phyloP scores from a whole-genome alignment of 2,329 filamentous ascomycete species.

The Sphaceloma murrayae region DNA sequence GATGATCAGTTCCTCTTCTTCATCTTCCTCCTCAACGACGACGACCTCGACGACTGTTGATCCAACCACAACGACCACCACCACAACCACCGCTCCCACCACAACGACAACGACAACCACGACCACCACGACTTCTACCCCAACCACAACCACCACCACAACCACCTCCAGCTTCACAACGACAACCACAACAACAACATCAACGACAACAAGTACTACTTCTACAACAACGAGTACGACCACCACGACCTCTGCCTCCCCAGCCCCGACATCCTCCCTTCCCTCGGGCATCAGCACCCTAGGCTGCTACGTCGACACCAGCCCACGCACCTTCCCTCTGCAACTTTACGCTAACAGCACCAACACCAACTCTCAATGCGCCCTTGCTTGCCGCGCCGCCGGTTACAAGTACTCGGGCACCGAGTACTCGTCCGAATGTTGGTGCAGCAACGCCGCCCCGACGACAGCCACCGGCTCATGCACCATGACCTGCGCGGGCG shows the following conservation, averaged over 20 bases:
- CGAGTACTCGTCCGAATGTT: constrained; percentile 25
- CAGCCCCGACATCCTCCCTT: constrained; percentile 4
- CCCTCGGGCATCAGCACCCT: constrained; percentile 20
- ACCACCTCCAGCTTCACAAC: constrained; percentile 13
- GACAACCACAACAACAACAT: constrained; percentile 13
- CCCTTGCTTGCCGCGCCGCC: constrained; percentile 21
- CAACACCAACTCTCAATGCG: constrained; percentile 23
- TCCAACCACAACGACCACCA: constrained; percentile 11
- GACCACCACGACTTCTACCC: not conserved
- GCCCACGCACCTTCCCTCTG: constrained; percentile 22
- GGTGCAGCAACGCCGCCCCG: constrained; percentile 20
- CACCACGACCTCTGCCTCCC: constrained; percentile 17
- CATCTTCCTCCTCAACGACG: constrained; percentile 15
- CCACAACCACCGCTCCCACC: constrained; percentile 6
- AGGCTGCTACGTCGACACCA: constrained; percentile 26
- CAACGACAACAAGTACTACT: constrained; percentile 4
- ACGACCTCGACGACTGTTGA: constrained; percentile 16
- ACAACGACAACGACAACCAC: constrained; percentile 16
- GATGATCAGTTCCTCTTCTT: constrained; percentile 14
- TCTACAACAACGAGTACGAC: constrained; percentile 15
- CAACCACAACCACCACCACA: constrained; percentile 12
- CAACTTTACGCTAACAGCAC: constrained; percentile 19
- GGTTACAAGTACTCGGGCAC: constrained; percentile 27
- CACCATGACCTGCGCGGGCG: constrained; percentile 25
- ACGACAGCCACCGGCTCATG: constrained; percentile 17